Evolutionary conservation across 1,139 yeast species (phyloP), one percentile per base, ranked within the genome.

Genomic region (Fermentozyma sake): DNA sequence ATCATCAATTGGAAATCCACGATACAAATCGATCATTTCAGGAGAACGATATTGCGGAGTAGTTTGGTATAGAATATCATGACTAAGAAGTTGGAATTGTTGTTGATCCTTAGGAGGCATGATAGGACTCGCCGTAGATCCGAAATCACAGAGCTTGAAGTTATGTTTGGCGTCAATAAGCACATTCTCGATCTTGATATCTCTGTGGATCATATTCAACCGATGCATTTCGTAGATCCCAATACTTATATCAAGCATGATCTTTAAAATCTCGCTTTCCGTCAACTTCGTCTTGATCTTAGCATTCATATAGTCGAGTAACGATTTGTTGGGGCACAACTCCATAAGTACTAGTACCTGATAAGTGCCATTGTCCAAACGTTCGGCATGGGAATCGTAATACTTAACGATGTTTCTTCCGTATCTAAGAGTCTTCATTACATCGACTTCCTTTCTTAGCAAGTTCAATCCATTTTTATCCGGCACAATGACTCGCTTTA

Each of bases 1-100:
- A 41, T 80, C 84, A 50, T 82, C 85, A 19, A 83, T 76, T 5
- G 89, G 79, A 28, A 69, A 58, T 2, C 80, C 77, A 31, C 79
- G 60, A 42, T 75, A 74, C 24, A 82, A 61, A 46, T 82, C 91
- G 24, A 83, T 66, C 91, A 83, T 82, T 50, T 83, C 94, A 1
- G 94, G 94, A 1, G 86, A 64, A 33, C 94, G 60, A 42, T 83
- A 83, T 48, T 83, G 94, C 1, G 91, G 91, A 0, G 94, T 83
- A 1, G 94, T 83, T 44, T 82, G 85, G 39, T 73, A 73, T 50
- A 81, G 55, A 25, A 82, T 72, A 51, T 82, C 91, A 44, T 78
- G 76, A 35, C 76, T 76, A 18, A 82, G 64, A 20, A 58, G 42
- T 34, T 71, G 72, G 35, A 78, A 70, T 44, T 80, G 84, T 29